Base-by-base conservation (phyloP, 768 basidiomycete species). In the Cystofilobasidium macerans region DNA sequence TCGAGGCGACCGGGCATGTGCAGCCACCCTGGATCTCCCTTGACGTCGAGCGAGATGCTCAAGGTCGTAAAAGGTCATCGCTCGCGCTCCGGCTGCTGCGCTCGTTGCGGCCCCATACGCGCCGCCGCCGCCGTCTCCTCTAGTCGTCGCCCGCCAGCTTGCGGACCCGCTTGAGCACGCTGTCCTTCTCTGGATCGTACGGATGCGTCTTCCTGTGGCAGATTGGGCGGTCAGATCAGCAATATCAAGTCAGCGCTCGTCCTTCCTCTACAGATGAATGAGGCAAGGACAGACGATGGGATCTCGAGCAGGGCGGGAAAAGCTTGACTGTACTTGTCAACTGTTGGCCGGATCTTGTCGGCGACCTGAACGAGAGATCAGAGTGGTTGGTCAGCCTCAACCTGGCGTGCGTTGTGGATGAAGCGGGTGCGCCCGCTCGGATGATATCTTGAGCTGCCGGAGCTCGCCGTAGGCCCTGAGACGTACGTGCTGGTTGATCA, bases 261-360 rank as follows among this genome's bases (percentile, higher is more conserved):
- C n/a, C n/a, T n/a, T n/a, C n/a, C n/a, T n/a, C n/a, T n/a, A n/a
- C n/a, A n/a, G n/a, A n/a, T n/a, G n/a, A n/a, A n/a, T 14, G 54
- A 42, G 35, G 11, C 12, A n/a, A 3, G 40, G n/a, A 77, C 83
- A 66, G 62, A 94, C 94, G 90, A 92, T 30, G 95, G 95, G 69
- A 99, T 98, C 77, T 99, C 95, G 20, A 99, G 83, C 45, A 99
- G 78, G 0, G 95, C 91, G 26, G 95, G 95, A 79, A 99, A 99
- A 0, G 94, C 85, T 76, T 92, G 88, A 70, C 89, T 85, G 76
- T 99, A 99, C 72, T 85, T 85, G 77, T 99, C 95, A 16, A 99
- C 90, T 0, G 88, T 84, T 0, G 90, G 90, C 42, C 95, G 81
- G 69, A 99, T 99, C 81, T 88, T 90, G 80, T 98, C 95, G 68